Percentiles rank a stretch among this genome's conserved stretches.
phyloP scores from a whole-genome alignment of 2,329 filamentous ascomycete species.

The Hypoxylon sp. region DNA sequence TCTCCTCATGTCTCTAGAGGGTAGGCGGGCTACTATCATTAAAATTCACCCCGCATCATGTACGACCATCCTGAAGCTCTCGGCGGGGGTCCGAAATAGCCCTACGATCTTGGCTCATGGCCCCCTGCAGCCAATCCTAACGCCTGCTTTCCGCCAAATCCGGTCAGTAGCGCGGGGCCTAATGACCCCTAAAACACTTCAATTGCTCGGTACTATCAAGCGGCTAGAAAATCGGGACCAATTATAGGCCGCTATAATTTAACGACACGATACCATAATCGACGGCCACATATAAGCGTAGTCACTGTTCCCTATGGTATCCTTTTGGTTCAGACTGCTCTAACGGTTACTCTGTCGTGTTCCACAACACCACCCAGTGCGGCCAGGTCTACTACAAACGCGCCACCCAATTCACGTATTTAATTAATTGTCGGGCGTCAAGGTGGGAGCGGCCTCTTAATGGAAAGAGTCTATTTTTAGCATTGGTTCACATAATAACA shows the following conservation, averaged over 20 bases:
- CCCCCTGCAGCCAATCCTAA: slow-evolving; percentile 28
- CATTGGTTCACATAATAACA: neutral
- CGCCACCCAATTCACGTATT: neutral
- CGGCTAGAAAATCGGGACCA: neutral
- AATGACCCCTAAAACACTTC: neutral
- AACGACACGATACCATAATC: too few species aligned
- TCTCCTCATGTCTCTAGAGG: neutral
- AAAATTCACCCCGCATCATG: slow-evolving; percentile 19
- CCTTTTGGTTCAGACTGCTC: too few species aligned
- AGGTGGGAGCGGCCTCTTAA: too few species aligned
- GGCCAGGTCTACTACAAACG: neutral
- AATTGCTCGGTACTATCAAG: neutral
- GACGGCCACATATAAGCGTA: too few species aligned
- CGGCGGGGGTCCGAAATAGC: slow-evolving; percentile 9
- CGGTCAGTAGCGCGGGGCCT: slow-evolving; percentile 18
- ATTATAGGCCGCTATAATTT: too few species aligned
- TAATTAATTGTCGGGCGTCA: neutral
- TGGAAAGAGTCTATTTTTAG: too few species aligned
- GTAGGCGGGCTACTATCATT: neutral
- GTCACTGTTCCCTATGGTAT: too few species aligned
- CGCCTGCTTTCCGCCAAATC: slow-evolving; percentile 19
- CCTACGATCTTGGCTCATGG: slow-evolving; percentile 15
- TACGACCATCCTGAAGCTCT: slow-evolving; percentile 17
- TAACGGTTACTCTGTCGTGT: neutral
- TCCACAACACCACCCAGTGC: neutral